These are phyloP conservation scores for Neurospora cerealis DNA, from an alignment of 495 filamentous ascomycete genomes.

Conservation along the genomic window DNA sequence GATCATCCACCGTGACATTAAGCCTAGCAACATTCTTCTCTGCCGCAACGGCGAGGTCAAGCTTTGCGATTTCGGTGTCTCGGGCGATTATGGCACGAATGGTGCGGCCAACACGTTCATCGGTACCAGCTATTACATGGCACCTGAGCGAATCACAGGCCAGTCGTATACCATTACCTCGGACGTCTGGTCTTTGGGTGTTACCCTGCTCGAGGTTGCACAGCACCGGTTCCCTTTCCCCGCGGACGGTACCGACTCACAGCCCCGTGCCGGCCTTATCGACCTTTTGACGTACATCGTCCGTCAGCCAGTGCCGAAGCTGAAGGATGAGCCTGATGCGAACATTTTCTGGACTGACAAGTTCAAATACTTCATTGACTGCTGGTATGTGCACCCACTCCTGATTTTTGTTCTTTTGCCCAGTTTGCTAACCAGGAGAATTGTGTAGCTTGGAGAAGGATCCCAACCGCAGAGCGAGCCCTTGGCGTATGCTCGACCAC, in stretches of 20 bases:
- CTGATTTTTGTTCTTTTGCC: not conserved
- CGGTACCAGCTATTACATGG: slow-evolving; percentile 98
- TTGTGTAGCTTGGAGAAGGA: slow-evolving; percentile 81
- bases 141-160: slow-evolving; percentile 92
- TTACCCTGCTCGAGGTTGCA: slow-evolving; percentile 92
- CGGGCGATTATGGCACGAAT: slow-evolving; percentile 95
- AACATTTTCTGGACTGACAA: slow-evolving; percentile 86
- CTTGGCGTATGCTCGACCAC: slow-evolving; percentile 98
- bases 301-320: slow-evolving; percentile 84
- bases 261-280: slow-evolving; percentile 74
- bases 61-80: slow-evolving; percentile 96
- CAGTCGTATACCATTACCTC: slow-evolving; percentile 97
- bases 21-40: slow-evolving; percentile 92
- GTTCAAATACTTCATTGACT: slow-evolving; percentile 99
- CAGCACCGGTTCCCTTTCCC: slow-evolving; percentile 98
- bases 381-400: slow-evolving; percentile 66
- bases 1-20: slow-evolving; percentile 99
- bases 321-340: slow-evolving; percentile 82
- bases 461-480: slow-evolving; percentile 70
- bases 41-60: slow-evolving; percentile 91
- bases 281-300: slow-evolving; percentile 97
- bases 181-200: slow-evolving; percentile 94
- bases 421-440: not conserved
- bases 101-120: slow-evolving; percentile 99
- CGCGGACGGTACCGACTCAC: slow-evolving; percentile 87